These are phyloP conservation scores for Magnolia officinalis DNA, from an alignment of 164 flowering plant genomes.

Conservation along the genomic window DNA sequence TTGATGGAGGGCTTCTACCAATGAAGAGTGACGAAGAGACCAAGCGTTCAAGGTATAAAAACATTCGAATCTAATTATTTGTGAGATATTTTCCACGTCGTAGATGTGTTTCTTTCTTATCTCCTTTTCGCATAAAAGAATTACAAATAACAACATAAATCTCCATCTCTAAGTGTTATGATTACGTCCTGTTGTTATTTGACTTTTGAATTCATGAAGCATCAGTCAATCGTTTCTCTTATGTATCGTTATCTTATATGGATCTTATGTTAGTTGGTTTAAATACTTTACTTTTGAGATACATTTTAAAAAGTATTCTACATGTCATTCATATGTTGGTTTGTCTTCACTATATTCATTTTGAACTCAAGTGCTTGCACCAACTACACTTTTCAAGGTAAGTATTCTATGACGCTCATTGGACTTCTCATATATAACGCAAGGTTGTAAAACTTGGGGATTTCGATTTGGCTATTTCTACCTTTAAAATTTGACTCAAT, in stretches of 20 bases:
- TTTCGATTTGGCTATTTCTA: no score
- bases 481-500: no score
- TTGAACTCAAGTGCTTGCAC: no score
- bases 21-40: slow-evolving; percentile 94
- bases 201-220: neutral
- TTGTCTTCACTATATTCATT: no score
- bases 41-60: slow-evolving; percentile 77
- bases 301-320: neutral
- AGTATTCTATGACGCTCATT: no score
- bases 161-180: neutral
- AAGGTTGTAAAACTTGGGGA: no score
- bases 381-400: no score
- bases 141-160: no score
- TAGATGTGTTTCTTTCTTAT: neutral
- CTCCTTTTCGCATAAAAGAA: neutral
- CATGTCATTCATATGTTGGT: neutral
- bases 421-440: no score
- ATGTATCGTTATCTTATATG: no score
- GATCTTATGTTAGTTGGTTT: slow-evolving; percentile 1
- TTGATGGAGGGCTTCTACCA: slow-evolving; percentile 93
- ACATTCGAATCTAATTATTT: neutral
- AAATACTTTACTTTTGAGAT: neutral
- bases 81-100: neutral
- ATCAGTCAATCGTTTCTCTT: no score
- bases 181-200: neutral